Percentiles rank a stretch among this genome's conserved stretches.
Evolutionary conservation across 2,329 filamentous ascomycete genomes (phyloP).

Genomic region (Cytospora paraplurivora): DNA sequence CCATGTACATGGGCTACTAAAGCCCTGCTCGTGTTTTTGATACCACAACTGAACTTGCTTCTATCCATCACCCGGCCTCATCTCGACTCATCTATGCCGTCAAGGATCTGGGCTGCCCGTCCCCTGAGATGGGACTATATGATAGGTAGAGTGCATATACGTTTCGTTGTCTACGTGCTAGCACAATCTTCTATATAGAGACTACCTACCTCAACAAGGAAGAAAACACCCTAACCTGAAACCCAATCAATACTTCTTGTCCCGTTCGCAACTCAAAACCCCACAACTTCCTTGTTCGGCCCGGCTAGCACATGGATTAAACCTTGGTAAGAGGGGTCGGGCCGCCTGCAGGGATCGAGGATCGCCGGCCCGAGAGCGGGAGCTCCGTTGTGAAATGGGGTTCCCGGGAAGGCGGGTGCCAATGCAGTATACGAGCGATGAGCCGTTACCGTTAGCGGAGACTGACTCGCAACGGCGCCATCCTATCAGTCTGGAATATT

Average conservation of each 20-base stretch:
- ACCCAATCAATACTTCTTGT: not conserved
- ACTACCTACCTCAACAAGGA: too few species aligned
- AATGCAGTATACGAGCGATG: not conserved
- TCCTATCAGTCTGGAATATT: not conserved
- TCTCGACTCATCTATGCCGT: not conserved
- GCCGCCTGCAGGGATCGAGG: constrained; percentile 12
- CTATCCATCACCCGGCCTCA: too few species aligned
- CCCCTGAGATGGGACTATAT: too few species aligned
- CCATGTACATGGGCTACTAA: not conserved
- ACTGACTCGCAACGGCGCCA: not conserved
- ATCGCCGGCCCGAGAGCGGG: not conserved
- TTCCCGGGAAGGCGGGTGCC: too few species aligned
- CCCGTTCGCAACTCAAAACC: not conserved
- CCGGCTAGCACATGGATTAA: not conserved
- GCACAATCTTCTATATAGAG: not conserved
- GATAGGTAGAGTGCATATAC: too few species aligned
- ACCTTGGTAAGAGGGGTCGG: not conserved
- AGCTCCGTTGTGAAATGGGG: not conserved
- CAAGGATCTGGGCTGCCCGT: not conserved
- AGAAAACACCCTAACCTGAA: too few species aligned
- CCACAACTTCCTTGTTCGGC: too few species aligned
- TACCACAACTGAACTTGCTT: not conserved
- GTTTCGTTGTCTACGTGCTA: too few species aligned
- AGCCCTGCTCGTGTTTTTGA: not conserved
- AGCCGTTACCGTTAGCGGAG: not conserved